Base-by-base conservation (phyloP, 2,329 filamentous ascomycete species). In the Aspergillus sergii region DNA sequence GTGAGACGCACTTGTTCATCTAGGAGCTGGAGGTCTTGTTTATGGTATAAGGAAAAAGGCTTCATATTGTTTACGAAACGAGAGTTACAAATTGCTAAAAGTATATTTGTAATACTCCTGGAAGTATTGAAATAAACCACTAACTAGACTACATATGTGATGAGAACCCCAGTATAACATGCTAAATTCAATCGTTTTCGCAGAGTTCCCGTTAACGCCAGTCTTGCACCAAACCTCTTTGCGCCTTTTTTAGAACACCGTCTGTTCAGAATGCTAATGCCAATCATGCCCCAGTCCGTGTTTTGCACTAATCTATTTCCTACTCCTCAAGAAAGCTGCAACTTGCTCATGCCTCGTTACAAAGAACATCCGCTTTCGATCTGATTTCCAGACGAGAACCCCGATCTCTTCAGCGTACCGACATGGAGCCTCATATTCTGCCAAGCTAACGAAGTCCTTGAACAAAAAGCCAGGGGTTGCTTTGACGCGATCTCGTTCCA, bases 401-500 rank as follows among this genome's bases (percentile, higher is more conserved):
- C 95, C 95, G 65, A 97, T 89, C 75, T 96, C 93, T 69, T 94
- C 90, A 0, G 95, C 94, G 78, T 97, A 89, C 46, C 76, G 75
- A 61, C 80, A 82, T 11, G 78, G 76, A 1, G 75, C 78, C 62
- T 82, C 79, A 59, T 83, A 95, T 63, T 87, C 86, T 5, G 88
- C 85, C 12, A 92, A 86, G 51, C 84, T 88, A 50, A 88, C 87
- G 73, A 98, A 97, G 66, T 98, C 94, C 73, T 91, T 90, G 82
- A 99, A 96, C 32, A 98, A 77, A 76, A 93, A 98, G 0, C 95
- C 95, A 0, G 85, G 82, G 6, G 89, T 93, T 1, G 91, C 88
- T 76, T 91, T 91, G 87, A 99, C 96, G 57, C 95, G 87, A 81
- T 99, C 95, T 67, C 94, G 93, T 79, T 99, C 95, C 58, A 98